Percentiles rank a stretch among this genome's conserved stretches.
phyloP scores from a whole-genome alignment of 2,329 filamentous ascomycete species.

The Stromatinia cepivora region DNA sequence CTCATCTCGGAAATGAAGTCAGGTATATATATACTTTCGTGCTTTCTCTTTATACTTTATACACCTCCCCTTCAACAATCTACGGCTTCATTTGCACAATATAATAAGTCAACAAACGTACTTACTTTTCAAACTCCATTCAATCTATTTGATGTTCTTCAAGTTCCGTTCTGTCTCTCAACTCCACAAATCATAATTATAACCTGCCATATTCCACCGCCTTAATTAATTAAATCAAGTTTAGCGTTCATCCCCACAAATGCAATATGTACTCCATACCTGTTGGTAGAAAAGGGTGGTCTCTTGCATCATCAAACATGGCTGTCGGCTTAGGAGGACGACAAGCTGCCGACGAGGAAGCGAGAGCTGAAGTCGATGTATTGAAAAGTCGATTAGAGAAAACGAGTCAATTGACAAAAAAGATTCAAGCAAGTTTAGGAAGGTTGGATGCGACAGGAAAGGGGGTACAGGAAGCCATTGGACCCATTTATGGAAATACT shows the following conservation, averaged over 20 bases:
- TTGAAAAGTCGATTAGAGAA: slow-evolving; percentile 79
- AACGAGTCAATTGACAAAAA: slow-evolving; percentile 89
- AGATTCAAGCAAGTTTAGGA: slow-evolving; percentile 85
- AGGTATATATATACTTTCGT: not conserved
- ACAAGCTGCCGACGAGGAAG: slow-evolving; percentile 58
- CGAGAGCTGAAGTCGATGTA: slow-evolving; percentile 68
- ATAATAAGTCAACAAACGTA: not conserved
- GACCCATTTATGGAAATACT: slow-evolving; percentile 90
- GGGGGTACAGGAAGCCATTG: slow-evolving; percentile 87
- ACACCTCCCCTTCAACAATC: not conserved
- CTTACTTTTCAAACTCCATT: not conserved
- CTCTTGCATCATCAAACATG: slow-evolving; percentile 37
- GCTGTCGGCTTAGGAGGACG: slow-evolving; percentile 37
- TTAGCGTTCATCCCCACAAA: not conserved
- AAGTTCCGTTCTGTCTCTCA: too few species aligned
- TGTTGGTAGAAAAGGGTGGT: slow-evolving; percentile 31
- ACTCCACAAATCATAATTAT: not conserved
- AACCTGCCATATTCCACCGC: not conserved
- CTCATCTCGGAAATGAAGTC: not conserved
- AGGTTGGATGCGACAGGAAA: slow-evolving; percentile 85
- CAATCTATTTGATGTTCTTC: not conserved
- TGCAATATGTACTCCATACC: slow-evolving; percentile 12
- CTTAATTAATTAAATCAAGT: not conserved
- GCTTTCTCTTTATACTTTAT: too few species aligned
- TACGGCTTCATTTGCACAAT: not conserved